Percentiles rank a stretch among this genome's conserved stretches.
Conservation (phyloP, 495 filamentous ascomycete genomes). For the Apodospora peruviana region DNA sequence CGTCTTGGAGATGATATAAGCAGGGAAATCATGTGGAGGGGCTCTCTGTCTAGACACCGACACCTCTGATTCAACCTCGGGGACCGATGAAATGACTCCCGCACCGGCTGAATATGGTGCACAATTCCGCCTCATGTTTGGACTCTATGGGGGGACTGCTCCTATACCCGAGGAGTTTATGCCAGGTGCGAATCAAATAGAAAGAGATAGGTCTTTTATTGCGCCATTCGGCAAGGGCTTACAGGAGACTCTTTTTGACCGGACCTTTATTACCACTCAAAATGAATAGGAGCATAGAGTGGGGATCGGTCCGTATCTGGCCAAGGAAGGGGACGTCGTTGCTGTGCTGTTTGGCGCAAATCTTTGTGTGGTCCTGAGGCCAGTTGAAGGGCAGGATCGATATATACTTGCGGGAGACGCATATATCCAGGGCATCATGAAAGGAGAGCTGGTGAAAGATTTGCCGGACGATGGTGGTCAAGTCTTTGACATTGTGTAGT, state of each 20-base stretch:
- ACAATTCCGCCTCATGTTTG: not conserved
- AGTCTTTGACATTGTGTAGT: not conserved
- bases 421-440: not conserved
- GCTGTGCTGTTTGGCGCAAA: not conserved
- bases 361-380: constrained; percentile 1
- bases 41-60: constrained; percentile 1
- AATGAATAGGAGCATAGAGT: not conserved
- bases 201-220: not conserved
- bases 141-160: not conserved
- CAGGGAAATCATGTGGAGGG: not conserved
- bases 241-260: not conserved
- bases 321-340: not conserved
- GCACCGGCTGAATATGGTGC: not conserved
- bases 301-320: constrained; percentile 1
- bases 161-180: not conserved
- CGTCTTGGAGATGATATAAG: not conserved
- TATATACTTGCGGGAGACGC: not conserved
- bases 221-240: not conserved
- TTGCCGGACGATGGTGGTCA: not conserved
- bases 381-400: not conserved
- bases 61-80: not conserved
- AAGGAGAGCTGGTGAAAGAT: not conserved
- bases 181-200: not conserved
- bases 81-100: not conserved
- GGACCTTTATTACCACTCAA: not conserved